These are phyloP conservation scores for Calonectria multiphialidica DNA, from an alignment of 2,329 filamentous ascomycete genomes.

Conservation along the genomic window DNA sequence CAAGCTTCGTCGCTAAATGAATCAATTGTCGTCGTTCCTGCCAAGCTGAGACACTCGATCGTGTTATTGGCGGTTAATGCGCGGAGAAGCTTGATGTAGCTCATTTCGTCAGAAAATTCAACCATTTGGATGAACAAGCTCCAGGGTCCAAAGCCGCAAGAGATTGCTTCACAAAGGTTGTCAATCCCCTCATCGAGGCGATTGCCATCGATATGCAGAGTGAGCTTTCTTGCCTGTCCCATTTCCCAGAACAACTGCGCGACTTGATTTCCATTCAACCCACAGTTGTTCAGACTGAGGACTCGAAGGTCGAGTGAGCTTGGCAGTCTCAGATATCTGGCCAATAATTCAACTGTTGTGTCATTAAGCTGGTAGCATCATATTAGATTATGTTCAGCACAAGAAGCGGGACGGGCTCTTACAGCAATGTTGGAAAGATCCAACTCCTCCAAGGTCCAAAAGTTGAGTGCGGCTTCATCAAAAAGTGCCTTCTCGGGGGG, in stretches of 20 bases:
- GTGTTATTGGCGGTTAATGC: slow-evolving; percentile 63
- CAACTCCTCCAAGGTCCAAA: slow-evolving; percentile 64
- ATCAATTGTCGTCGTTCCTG: slow-evolving; percentile 64
- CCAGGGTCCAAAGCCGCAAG: slow-evolving; percentile 60
- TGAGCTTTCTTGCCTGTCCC: slow-evolving; percentile 60
- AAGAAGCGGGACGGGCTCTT: slow-evolving; percentile 27
- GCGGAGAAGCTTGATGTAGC: slow-evolving; percentile 63
- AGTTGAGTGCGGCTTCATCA: slow-evolving; percentile 55
- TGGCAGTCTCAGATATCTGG: slow-evolving; percentile 57
- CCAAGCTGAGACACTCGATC: slow-evolving; percentile 65
- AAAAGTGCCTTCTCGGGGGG: slow-evolving; percentile 59
- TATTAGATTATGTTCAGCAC: background rate
- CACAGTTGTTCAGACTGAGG: slow-evolving; percentile 64
- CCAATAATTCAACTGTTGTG: slow-evolving; percentile 60
- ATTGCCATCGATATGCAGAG: slow-evolving; percentile 64
- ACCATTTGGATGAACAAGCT: slow-evolving; percentile 68
- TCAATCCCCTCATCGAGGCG: slow-evolving; percentile 65
- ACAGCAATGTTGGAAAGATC: slow-evolving; percentile 68
- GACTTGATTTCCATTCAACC: slow-evolving; percentile 62
- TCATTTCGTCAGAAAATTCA: slow-evolving; percentile 65
- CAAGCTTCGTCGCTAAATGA: slow-evolving; percentile 61
- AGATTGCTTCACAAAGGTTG: slow-evolving; percentile 61
- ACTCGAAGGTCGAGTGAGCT: slow-evolving; percentile 56
- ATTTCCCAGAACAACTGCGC: slow-evolving; percentile 64
- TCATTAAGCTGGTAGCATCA: slow-evolving; percentile 58